Percentiles rank a stretch among this genome's conserved stretches.
Evolutionary conservation across 2,329 filamentous ascomycete species (phyloP).

Genomic region (Cordyceps javanica): DNA sequence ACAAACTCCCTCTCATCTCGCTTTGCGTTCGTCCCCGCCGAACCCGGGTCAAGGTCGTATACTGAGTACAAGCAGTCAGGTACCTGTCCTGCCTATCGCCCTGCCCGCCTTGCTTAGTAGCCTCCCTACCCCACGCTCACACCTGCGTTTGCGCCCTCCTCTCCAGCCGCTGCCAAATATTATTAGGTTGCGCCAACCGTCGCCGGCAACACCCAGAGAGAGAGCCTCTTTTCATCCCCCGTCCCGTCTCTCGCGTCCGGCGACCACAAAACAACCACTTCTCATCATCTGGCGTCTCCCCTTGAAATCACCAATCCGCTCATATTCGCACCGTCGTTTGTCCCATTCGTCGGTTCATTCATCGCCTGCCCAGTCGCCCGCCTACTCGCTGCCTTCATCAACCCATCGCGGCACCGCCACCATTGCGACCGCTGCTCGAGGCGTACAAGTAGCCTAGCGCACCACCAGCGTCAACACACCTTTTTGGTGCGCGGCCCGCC

Average conservation of each 20-base stretch:
- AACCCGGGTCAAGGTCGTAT: not conserved
- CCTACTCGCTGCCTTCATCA: not conserved
- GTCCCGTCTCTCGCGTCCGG: not conserved
- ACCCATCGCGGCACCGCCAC: not conserved
- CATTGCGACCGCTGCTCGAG: not conserved
- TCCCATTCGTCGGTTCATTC: too few relatives aligned
- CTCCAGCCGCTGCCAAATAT: constrained; percentile 10
- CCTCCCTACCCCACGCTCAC: constrained; percentile 3
- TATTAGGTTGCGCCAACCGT: constrained; percentile 8
- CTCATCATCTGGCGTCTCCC: not conserved
- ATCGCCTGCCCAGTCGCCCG: too few relatives aligned
- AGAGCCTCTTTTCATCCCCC: not conserved
- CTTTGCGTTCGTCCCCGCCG: not conserved
- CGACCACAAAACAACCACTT: not conserved
- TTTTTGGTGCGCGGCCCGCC: constrained; percentile 11
- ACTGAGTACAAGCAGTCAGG: too few relatives aligned
- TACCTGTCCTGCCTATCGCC: not conserved
- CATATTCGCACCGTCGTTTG: not conserved
- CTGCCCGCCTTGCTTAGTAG: not conserved
- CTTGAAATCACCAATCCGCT: not conserved
- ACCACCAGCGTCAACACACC: constrained; percentile 1
- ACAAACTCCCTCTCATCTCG: not conserved
- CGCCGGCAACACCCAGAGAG: not conserved
- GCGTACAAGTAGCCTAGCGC: not conserved
- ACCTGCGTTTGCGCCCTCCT: constrained; percentile 9